phyloP scores from a whole-genome alignment of 2,329 filamentous ascomycete species.

The Phaeosphaeria sp. region DNA sequence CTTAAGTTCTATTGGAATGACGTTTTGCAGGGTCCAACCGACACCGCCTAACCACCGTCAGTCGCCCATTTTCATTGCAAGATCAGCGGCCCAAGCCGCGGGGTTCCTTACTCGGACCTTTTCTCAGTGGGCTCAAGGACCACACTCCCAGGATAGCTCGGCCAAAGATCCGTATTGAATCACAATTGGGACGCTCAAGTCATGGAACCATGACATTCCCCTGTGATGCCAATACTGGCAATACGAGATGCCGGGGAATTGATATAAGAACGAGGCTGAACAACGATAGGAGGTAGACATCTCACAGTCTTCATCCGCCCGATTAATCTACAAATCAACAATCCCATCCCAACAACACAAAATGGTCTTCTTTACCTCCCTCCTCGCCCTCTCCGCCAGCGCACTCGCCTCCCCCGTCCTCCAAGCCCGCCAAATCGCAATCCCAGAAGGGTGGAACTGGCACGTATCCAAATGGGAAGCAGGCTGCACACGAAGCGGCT shows the following conservation, averaged over 20 bases:
- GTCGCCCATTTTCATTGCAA: neutral
- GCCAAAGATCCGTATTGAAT: too few species aligned
- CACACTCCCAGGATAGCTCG: neutral
- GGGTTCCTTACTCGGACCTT: neutral
- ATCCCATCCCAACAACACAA: neutral
- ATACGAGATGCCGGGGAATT: neutral
- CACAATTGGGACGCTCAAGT: neutral
- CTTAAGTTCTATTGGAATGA: neutral
- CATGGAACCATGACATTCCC: neutral
- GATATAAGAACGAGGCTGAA: neutral
- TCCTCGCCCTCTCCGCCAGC: conserved; percentile 6
- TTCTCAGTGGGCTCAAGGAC: neutral
- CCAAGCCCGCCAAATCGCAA: conserved; percentile 11
- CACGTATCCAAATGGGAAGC: conserved; percentile 23
- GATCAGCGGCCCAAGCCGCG: neutral
- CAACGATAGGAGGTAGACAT: neutral
- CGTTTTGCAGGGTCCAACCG: neutral
- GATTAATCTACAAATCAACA: neutral
- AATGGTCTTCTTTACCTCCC: conserved; percentile 20
- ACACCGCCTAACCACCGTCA: too few species aligned
- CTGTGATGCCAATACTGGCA: neutral
- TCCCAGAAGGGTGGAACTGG: conserved; percentile 27
- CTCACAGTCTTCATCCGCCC: neutral
- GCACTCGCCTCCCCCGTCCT: conserved; percentile 12
- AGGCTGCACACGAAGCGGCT: conserved; percentile 24